A percentile compares a stretch with the other conserved stretches of the same genome.
Conservation (phyloP, 306 rosid species). For the Luffa acutangula region DNA sequence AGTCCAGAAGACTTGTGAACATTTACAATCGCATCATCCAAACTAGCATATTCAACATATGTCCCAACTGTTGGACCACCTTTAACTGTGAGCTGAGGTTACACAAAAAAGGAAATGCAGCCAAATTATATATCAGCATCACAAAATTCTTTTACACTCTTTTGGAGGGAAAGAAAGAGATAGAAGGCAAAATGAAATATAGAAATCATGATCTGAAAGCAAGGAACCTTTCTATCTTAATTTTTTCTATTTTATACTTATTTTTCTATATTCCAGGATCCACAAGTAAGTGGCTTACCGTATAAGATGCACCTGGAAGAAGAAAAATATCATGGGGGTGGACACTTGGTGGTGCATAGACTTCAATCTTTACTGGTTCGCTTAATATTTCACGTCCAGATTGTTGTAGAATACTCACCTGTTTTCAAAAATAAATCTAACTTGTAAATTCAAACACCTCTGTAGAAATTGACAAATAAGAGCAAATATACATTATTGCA, state of each 20-base stretch:
- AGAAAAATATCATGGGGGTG: conserved; percentile 60
- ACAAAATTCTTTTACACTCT: background rate
- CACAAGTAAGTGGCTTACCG: conserved; percentile 39
- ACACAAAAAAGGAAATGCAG: background rate
- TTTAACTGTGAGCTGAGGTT: conserved; percentile 52
- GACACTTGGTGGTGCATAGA: conserved; percentile 70
- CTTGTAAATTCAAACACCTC: conserved; percentile 8
- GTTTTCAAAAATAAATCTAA: conserved; percentile 29
- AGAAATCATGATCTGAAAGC: background rate
- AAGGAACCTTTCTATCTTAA: background rate
- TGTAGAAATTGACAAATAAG: conserved; percentile 9
- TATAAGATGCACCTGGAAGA: conserved; percentile 76
- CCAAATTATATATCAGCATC: background rate
- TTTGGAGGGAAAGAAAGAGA: background rate
- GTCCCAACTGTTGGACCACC: conserved; percentile 81
- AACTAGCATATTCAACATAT: conserved; percentile 55
- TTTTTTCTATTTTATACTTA: background rate
- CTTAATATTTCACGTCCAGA: conserved; percentile 60
- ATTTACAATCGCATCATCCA: conserved; percentile 49
- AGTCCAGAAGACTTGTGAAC: conserved; percentile 63
- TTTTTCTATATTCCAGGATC: background rate
- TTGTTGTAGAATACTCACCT: conserved; percentile 62
- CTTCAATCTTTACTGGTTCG: conserved; percentile 72
- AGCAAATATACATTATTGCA: conserved; percentile 7
- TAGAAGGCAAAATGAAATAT: background rate